These are phyloP conservation scores for Saturnispora ahearnii DNA, from an alignment of 805 yeast species.

Conservation along the genomic window DNA sequence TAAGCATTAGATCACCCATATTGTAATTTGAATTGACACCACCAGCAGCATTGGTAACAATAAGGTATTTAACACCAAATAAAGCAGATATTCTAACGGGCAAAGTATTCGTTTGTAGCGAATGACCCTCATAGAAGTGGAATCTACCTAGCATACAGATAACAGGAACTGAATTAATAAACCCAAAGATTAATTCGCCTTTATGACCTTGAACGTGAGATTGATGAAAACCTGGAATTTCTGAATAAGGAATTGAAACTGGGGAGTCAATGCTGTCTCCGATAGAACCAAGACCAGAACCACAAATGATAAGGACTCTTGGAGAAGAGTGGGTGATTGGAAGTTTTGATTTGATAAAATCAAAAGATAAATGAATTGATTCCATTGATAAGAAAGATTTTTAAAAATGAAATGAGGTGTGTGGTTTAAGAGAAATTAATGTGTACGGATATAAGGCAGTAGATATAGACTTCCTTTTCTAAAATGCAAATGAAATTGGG, in stretches of 20 bases:
- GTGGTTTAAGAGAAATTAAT: not conserved
- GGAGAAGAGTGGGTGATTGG: slow-evolving; percentile 32
- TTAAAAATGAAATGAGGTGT: not conserved
- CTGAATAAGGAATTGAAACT: slow-evolving; percentile 48
- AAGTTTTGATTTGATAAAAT: not conserved
- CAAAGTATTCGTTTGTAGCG: slow-evolving; percentile 72
- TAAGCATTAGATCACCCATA: slow-evolving; percentile 88
- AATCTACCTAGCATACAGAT: slow-evolving; percentile 91
- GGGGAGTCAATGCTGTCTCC: slow-evolving; percentile 31
- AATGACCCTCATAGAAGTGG: slow-evolving; percentile 88
- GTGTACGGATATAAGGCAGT: not conserved
- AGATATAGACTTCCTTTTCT: not conserved
- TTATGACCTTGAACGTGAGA: slow-evolving; percentile 90
- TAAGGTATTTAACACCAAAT: slow-evolving; percentile 51
- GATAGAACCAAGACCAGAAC: slow-evolving; percentile 89
- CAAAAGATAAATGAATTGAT: not conserved
- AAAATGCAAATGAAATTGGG: not conserved
- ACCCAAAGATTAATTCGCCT: slow-evolving; percentile 75
- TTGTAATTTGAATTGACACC: slow-evolving; percentile 59
- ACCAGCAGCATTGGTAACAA: slow-evolving; percentile 97
- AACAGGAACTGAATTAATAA: slow-evolving; percentile 65
- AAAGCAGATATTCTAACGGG: slow-evolving; percentile 70
- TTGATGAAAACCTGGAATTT: slow-evolving; percentile 70
- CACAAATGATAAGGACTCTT: slow-evolving; percentile 74
- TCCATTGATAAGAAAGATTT: not conserved